Evolutionary conservation across 257 asterid genomes (phyloP).

Genomic region (Jacaranda mimosifolia): DNA sequence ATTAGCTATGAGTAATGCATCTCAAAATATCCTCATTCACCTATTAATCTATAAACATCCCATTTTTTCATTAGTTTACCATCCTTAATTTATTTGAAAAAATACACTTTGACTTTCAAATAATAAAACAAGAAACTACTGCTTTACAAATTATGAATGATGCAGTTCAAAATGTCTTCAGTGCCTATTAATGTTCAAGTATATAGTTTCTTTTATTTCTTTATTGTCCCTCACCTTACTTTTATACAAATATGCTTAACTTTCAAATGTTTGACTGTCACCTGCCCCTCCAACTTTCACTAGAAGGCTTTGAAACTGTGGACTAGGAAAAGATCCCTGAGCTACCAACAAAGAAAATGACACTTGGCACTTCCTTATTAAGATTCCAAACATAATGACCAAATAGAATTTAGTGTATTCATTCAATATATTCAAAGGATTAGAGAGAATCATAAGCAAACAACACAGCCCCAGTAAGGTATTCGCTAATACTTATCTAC

Average conservation of each 20-base stretch:
- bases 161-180: background rate
- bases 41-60: background rate
- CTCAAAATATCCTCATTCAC: background rate
- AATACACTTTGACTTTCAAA: slow-evolving; percentile 6
- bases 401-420: background rate
- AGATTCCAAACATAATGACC: slow-evolving; percentile 1
- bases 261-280: background rate
- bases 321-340: background rate
- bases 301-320: background rate
- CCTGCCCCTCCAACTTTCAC: background rate
- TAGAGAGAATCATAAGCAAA: background rate
- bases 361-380: background rate
- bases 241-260: background rate
- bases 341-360: background rate
- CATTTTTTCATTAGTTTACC: background rate
- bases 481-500: background rate
- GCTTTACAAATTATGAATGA: background rate
- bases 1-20: background rate
- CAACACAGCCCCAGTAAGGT: background rate
- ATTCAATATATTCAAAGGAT: background rate
- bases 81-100: slow-evolving; percentile 22
- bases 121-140: background rate
- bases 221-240: background rate
- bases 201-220: background rate
- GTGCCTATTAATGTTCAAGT: background rate